These are phyloP conservation scores for Blastomyces silverae DNA, from an alignment of 2,329 filamentous ascomycete genomes.

Conservation along the genomic window DNA sequence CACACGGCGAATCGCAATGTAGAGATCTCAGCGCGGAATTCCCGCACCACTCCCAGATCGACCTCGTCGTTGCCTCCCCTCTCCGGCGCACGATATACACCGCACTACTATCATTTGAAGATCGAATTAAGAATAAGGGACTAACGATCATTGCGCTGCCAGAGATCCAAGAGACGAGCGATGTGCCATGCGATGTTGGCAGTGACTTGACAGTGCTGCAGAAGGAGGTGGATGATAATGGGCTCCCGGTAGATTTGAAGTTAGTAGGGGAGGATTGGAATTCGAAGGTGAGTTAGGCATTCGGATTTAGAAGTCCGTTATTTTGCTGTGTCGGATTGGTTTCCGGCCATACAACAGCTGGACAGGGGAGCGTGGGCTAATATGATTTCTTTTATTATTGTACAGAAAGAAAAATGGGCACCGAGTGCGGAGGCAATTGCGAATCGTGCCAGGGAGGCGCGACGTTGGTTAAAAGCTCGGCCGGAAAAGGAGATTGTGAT, in stretches of 20 bases:
- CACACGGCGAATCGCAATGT: conserved; percentile 70
- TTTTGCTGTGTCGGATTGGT: not conserved
- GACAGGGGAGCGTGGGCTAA: not conserved
- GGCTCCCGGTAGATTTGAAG: conserved; percentile 55
- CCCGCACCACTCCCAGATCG: conserved; percentile 57
- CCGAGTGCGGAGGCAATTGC: conserved; percentile 49
- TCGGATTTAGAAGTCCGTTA: not conserved
- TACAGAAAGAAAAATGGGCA: conserved; percentile 40
- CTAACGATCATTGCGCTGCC: conserved; percentile 60
- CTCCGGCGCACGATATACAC: conserved; percentile 76
- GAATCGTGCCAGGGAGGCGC: conserved; percentile 54
- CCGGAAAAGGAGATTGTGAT: conserved; percentile 63
- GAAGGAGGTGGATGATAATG: conserved; percentile 53
- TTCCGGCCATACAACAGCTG: not conserved
- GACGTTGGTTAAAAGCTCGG: conserved; percentile 50
- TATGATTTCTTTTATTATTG: not conserved
- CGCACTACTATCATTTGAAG: conserved; percentile 61
- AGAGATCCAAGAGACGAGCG: conserved; percentile 70
- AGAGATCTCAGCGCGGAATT: conserved; percentile 55
- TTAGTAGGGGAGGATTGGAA: conserved; percentile 64
- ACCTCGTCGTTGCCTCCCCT: conserved; percentile 69
- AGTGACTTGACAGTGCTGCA: conserved; percentile 50
- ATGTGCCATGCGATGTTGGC: conserved; percentile 70
- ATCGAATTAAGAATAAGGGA: conserved; percentile 44
- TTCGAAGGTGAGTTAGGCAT: conserved; percentile 48